Evolutionary conservation across 2,329 filamentous ascomycete species (phyloP), one percentile per base, ranked within the genome.

Genomic region (Paraphoma chrysanthemicola): DNA sequence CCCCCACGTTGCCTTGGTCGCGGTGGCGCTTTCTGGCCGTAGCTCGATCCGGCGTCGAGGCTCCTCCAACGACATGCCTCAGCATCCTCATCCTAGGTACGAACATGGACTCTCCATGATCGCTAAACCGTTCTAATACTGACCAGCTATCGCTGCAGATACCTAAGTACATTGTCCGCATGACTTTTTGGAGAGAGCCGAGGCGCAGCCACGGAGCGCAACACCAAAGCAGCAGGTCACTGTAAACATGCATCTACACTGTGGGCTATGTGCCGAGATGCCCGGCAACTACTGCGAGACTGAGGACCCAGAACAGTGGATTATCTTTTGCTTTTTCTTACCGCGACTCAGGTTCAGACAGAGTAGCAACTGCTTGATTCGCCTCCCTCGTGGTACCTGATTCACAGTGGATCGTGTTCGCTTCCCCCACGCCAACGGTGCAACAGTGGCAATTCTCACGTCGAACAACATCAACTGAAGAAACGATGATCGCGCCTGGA

Each of bases 341-440:
- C 64, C 67, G 67, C 49, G 29, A 56, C 36, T 57, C 54, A 59
- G 70, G 64, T 63, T 67, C 59, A 50, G 48, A 50, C 44, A 48
- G 48, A 39, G 52, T 47, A 48, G 54, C 46, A 39, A 52, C 53
- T 62, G 57, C 49, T 59, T 70, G 60, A 58, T 55, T 60, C 63
- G 56, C 62, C 59, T 59, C 55, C 57, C 57, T 56, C 59, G 58
- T 53, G 59, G 73, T 75, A 67, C 72, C 71, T 76, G 71, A 71
- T 67, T 57, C 48, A 60, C 62, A 55, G 58, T 64, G 62, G 59
- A 68, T 60, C 61, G 53, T 44, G 49, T 29, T 47, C 48, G 43
- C 31, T 47, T 60, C 62, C 71, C 72, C 71, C 72, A 73, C 71
- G 70, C 68, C 60, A 56, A 52, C 57, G 53, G 36, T 55, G 18